These are phyloP conservation scores for Draba incana DNA, from an alignment of 345 rosid genomes.

Conservation along the genomic window DNA sequence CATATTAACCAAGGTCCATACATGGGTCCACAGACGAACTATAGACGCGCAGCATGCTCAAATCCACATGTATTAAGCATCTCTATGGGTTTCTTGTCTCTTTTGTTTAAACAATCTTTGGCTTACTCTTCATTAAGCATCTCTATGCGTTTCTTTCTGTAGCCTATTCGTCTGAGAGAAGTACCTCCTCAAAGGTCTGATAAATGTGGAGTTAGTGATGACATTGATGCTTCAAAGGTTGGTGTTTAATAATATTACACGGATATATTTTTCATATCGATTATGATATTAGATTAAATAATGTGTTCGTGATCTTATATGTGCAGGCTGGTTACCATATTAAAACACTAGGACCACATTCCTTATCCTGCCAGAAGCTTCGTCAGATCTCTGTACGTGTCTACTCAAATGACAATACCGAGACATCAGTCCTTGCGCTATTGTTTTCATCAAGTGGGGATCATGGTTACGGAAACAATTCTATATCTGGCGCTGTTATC, in stretches of 20 bases:
- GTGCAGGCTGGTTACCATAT: slow-evolving; percentile 94
- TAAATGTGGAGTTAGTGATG: slow-evolving; percentile 56
- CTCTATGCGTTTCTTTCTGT: slow-evolving; percentile 37
- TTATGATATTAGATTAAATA: too few species aligned
- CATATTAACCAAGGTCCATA: too few species aligned
- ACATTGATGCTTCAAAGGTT: slow-evolving; percentile 82
- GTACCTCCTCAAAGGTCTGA: slow-evolving; percentile 75
- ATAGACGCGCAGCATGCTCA: too few species aligned
- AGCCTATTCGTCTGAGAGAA: slow-evolving; percentile 87
- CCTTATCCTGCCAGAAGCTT: slow-evolving; percentile 93
- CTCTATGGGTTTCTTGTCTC: slow-evolving; percentile 21
- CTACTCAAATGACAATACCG: slow-evolving; percentile 62
- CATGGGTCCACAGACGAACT: too few species aligned
- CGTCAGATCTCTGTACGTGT: slow-evolving; percentile 78
- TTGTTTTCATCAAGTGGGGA: slow-evolving; percentile 93
- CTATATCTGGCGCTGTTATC: slow-evolving; percentile 79
- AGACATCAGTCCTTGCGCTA: slow-evolving; percentile 65
- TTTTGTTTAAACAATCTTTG: slow-evolving; percentile 31
- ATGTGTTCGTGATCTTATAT: slow-evolving; percentile 38
- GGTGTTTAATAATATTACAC: slow-evolving; percentile 8
- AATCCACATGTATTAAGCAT: slow-evolving; percentile 58
- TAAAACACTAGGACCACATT: slow-evolving; percentile 64
- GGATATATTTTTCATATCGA: background rate
- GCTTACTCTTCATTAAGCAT: slow-evolving; percentile 19
- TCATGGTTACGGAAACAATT: slow-evolving; percentile 92